Evolutionary conservation across 768 basidiomycete genomes (phyloP).

Genomic region (Infundibulicybe gibba): DNA sequence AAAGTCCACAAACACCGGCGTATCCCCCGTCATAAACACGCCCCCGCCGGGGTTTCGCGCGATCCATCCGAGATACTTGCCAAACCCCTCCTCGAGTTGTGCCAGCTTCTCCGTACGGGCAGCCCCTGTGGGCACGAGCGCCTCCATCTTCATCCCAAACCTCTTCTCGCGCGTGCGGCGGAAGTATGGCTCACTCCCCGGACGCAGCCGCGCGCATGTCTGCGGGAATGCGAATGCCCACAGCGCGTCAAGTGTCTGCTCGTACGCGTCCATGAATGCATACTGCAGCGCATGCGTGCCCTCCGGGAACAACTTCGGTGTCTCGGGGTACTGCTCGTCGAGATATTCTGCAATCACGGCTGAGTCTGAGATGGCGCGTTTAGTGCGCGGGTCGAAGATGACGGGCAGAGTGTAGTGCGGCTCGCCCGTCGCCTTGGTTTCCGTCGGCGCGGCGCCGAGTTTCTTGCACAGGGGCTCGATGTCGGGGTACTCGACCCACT

Average conservation of each 20-base stretch:
- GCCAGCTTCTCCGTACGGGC: conserved; percentile 31
- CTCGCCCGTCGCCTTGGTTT: conserved; percentile 21
- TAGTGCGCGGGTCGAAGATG: conserved; percentile 34
- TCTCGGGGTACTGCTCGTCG: conserved; percentile 35
- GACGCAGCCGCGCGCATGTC: conserved; percentile 5
- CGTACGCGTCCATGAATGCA: conserved; percentile 11
- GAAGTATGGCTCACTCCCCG: conserved; percentile 18
- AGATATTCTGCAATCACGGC: conserved; percentile 42
- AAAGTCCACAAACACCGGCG: conserved; percentile 31
- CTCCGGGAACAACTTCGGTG: conserved; percentile 18
- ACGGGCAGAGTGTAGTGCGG: conserved; percentile 36
- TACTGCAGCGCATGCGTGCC: conserved; percentile 15
- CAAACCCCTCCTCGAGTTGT: conserved; percentile 27
- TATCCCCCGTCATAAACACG: conserved; percentile 26
- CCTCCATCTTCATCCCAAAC: conserved; percentile 34
- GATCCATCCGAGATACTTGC: conserved; percentile 23
- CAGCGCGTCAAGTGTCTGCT: conserved; percentile 7
- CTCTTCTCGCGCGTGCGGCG: conserved; percentile 27
- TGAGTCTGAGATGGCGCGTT: conserved; percentile 32
- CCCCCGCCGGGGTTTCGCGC: no score
- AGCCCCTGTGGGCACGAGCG: conserved; percentile 26
- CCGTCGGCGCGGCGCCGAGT: conserved; percentile 26
- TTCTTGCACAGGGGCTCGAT: conserved; percentile 27
- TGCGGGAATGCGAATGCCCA: conserved; percentile 6
- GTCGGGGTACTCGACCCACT: conserved; percentile 41